Evolutionary conservation across 306 rosid genomes (phyloP), one percentile per base, ranked within the genome.

Genomic region (Cucurbita pepo): DNA sequence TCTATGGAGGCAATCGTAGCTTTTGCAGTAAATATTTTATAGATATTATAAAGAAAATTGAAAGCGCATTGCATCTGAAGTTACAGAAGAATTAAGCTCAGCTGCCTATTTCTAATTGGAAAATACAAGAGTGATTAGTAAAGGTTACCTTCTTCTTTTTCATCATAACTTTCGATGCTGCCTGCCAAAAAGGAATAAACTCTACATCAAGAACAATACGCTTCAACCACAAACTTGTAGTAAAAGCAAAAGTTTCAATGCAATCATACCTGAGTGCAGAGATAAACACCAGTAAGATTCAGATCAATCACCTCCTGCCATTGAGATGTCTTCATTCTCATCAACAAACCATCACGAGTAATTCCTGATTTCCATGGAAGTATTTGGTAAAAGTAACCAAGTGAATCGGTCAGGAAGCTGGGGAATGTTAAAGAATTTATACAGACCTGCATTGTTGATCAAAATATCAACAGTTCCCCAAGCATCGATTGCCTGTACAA

Each of bases 381-480:
- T n/a, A 40, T 75, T 51, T 52, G 74, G 80, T 62, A 34, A 66
- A 52, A 40, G 44, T 5, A 34, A 66, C 47, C 18, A 37, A 21
- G 72, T 58, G 53, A 7, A 50, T 15, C 4, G 3, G 30, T 44
- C 18, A 30, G 58, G 45, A 48, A 30, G 45, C 44, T 48, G 74
- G 58, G 34, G 15, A 22, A 13, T 15, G 74, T 69, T 30, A 53
- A 25, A 22, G 12, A 8, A 38, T n/a, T 43, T 63, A 6, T 15
- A 69, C 13, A 4, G 76, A 87, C 97, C 98, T 45, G 98, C 98
- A 80, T 94, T 94, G 75, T 94, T 94, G 72, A 90, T 78, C 83
- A 90, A 81, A 60, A 90, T 79, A 83, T 94, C 98, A 79, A 93
- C 89, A 57, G 96, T 93, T 85, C 98, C 98, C 96, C 98, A 93